Evolutionary conservation across 345 rosid genomes (phyloP).

Genomic region (Eucalyptus marginata): DNA sequence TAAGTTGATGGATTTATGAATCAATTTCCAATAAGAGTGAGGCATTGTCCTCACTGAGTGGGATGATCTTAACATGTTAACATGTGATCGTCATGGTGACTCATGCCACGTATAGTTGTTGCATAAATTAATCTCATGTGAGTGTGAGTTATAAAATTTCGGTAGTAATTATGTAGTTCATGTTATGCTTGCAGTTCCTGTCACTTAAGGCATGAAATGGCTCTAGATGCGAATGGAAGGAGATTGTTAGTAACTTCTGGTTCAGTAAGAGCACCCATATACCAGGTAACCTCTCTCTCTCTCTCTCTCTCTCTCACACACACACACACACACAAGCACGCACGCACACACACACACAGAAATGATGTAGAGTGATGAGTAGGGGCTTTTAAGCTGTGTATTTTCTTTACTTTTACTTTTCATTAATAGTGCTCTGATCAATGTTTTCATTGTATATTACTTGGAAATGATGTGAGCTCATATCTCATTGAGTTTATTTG

Average conservation of each 20-base stretch:
- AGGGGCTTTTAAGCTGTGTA: background rate
- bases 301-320: background rate
- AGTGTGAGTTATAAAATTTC: background rate
- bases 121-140: background rate
- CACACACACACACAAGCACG: background rate
- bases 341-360: rapidly evolving
- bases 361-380: background rate
- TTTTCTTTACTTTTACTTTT: background rate
- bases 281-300: slow-evolving; percentile 20
- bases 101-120: background rate
- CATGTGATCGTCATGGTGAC: background rate
- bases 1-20: background rate
- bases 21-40: background rate
- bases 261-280: slow-evolving; percentile 54
- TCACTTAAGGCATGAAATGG: slow-evolving; percentile 42
- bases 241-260: slow-evolving; percentile 38
- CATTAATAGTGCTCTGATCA: background rate
- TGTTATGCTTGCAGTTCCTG: slow-evolving; percentile 15
- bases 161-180: slow-evolving; percentile 10
- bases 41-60: background rate
- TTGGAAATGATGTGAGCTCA: background rate
- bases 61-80: background rate
- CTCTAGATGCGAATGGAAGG: slow-evolving; percentile 46
- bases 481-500: background rate
- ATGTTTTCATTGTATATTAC: background rate